Evolutionary conservation across 2,329 filamentous ascomycete species (phyloP).

Genomic region (Botrytis squamosa): DNA sequence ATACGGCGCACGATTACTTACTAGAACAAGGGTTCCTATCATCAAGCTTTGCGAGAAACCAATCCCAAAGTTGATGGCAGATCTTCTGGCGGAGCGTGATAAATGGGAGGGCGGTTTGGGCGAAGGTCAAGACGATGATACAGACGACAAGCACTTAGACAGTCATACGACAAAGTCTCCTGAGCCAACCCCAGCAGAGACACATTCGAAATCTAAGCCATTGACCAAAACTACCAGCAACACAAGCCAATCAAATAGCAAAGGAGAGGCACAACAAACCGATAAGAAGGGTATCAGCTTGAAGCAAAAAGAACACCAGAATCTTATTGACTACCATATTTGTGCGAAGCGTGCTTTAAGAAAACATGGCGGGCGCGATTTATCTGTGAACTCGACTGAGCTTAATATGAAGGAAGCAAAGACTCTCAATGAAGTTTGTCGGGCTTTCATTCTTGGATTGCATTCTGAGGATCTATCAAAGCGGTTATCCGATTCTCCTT

Average conservation of each 20-base stretch:
- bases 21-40: slow-evolving; percentile 78
- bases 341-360: slow-evolving; percentile 36
- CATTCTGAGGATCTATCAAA: slow-evolving; percentile 46
- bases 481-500: slow-evolving; percentile 49
- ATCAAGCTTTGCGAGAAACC: slow-evolving; percentile 81
- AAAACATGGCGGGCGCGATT: slow-evolving; percentile 36
- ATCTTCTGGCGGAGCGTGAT: slow-evolving; percentile 61
- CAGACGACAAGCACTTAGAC: slow-evolving; percentile 20
- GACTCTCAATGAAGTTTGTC: slow-evolving; percentile 52
- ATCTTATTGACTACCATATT: slow-evolving; percentile 37
- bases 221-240: not conserved
- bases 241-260: not conserved
- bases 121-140: slow-evolving; percentile 30
- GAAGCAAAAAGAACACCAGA: slow-evolving; percentile 36
- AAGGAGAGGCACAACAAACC: not conserved
- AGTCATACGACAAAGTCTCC: not conserved
- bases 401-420: slow-evolving; percentile 44
- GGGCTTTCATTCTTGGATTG: slow-evolving; percentile 56
- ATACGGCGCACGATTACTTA: slow-evolving; percentile 73
- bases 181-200: not conserved
- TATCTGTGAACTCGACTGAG: slow-evolving; percentile 29
- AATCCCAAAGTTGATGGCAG: slow-evolving; percentile 55
- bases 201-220: not conserved
- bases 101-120: slow-evolving; percentile 66
- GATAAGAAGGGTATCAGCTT: slow-evolving; percentile 22